Base-by-base conservation (phyloP, 441 rosid species). In the Geranium incanum region DNA sequence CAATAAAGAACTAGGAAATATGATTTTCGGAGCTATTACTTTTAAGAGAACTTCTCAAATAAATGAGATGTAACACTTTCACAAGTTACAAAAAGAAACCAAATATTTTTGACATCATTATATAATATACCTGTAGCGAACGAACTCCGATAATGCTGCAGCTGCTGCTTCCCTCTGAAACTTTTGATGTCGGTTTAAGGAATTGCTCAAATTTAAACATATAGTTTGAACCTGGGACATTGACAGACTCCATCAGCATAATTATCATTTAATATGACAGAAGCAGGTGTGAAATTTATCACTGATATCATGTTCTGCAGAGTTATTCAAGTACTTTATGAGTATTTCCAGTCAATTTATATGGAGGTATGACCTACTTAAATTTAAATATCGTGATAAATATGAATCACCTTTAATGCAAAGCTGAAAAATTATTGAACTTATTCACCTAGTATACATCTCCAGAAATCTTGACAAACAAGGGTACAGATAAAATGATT, bases 161-260 rank as follows among this genome's bases (percentile, higher is more conserved):
- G 98, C 98, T 67, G 99, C 97, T 79, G 98, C 97, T 86, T 95
- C 98, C 81, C 94, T 86, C 78, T 88, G 97, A 82, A 84, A 87
- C 65, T 83, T 87, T 80, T 89, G 89, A 70, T 84, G 82, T 45
- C 89, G 89, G 76, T 83, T 88, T 67, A 95, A 81, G 74, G 96
- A 85, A 78, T 85, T 87, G n/a, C 96, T 92, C 76, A 95, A 84
- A 81, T 88, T 91, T 71, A 81, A 68, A 79, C 97, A 86, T 68
- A 95, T 88, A 77, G 76, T 83, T 78, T 86, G 88, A 77, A 95
- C 97, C 99, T 95, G 93, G 60, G 76, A 16, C 70, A 65, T 37
- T 21, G 67, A 63, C 39, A 36, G 43, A 64, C 39, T 64, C 39
- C 68, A 65, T 36, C 68, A 65, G 18, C 41, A 65, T 57, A 16